Evolutionary conservation across 371 early-diverging fungal genomes (phyloP), one percentile per base, ranked within the genome.

Genomic region (Mortierella sp.): DNA sequence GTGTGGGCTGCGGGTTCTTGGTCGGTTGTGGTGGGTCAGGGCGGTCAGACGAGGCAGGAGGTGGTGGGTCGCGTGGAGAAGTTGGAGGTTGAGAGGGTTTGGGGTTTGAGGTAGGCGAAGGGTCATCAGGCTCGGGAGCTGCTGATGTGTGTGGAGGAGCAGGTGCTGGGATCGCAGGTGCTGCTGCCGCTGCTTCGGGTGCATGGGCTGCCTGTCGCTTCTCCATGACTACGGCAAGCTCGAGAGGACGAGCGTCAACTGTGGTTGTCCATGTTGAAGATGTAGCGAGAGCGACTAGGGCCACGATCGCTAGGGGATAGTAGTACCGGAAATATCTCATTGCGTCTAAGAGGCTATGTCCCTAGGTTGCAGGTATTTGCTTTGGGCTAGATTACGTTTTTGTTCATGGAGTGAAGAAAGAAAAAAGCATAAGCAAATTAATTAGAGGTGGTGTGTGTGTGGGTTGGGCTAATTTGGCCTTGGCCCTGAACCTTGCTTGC

Each of bases 261-360:
- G 74, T 57, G 55, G 16, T 51, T 11, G 69, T 54, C 53, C 70
- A 54, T n/a, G 55, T 19, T 44, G 73, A 48, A 5, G 74, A 74
- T 34, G 40, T 50, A 9, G 74, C 70, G 26, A 73, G 46, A 4
- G 76, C 74, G 48, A 74, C 50, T 51, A 81, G 16, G 72, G 74
- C 72, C 43, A 72, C 69, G 55, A 70, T 43, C 19, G 71, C 64
- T 34, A 81, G 54, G 50, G 74, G 37, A 37, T 70, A 77, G 54
- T 70, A 76, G 61, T 73, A 40, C 34, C 61, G 54, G 28, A 37
- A 54, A 55, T 71, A 54, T 28, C 50, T 67, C 73, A 73, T 72
- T 37, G 67, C 40, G 67, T 64, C 37, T 6, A 61, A 34, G 19
- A 37, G 31, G 14, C 5, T 31, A 61, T 31, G 28, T 5, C 21